A percentile compares a stretch with the other conserved stretches of the same genome.
Evolutionary conservation across 2,329 filamentous ascomycete genomes (phyloP).

Genomic region (Blastomyces emzantsi): DNA sequence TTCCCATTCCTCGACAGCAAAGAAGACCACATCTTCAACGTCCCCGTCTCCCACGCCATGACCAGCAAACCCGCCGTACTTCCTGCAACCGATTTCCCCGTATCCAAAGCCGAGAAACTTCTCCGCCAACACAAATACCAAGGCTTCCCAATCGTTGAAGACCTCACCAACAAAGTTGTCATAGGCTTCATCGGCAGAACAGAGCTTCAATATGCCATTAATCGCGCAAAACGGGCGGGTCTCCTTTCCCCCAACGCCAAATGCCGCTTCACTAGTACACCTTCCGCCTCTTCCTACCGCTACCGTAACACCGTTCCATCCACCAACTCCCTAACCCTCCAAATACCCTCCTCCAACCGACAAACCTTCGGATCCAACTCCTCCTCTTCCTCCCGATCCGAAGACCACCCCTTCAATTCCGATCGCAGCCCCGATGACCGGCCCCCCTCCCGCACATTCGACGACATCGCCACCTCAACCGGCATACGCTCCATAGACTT

Average conservation of each 20-base stretch:
- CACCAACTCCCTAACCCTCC: constrained; percentile 1
- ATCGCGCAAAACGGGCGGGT: constrained; percentile 62
- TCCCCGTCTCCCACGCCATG: constrained; percentile 88
- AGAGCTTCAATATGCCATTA: constrained; percentile 83
- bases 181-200: constrained; percentile 89
- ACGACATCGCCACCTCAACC: constrained; percentile 49
- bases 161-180: constrained; percentile 59
- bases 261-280: constrained; percentile 58
- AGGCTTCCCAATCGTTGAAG: constrained; percentile 85
- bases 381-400: constrained; percentile 1
- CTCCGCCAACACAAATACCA: constrained; percentile 74
- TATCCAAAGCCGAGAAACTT: constrained; percentile 68
- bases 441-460: constrained; percentile 46
- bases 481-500: constrained; percentile 62
- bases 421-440: constrained; percentile 6
- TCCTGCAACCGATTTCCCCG: constrained; percentile 61
- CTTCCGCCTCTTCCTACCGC: constrained; percentile 32
- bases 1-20: constrained; percentile 97
- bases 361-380: constrained; percentile 2
- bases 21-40: constrained; percentile 93
- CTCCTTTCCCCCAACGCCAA: constrained; percentile 57
- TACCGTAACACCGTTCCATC: constrained; percentile 15
- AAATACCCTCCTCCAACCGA: neutral
- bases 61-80: constrained; percentile 65
- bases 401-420: neutral